A percentile compares a stretch with the other conserved stretches of the same genome.
These are phyloP conservation scores for Alternaria burnsii DNA, from an alignment of 2,329 filamentous ascomycete species.

Conservation along the genomic window DNA sequence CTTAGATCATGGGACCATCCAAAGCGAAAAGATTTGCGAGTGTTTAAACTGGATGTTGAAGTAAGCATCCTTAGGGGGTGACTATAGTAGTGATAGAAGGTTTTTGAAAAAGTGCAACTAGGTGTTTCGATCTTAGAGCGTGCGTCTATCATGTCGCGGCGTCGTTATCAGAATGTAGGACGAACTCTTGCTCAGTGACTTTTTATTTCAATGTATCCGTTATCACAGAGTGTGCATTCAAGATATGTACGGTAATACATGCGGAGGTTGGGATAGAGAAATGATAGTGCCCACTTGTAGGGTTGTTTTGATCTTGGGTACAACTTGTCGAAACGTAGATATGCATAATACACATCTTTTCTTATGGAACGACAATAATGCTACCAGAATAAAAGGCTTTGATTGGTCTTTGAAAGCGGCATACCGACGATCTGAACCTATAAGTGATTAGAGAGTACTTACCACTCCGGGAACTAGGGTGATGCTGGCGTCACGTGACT, in stretches of 20 bases:
- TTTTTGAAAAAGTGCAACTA: neutral
- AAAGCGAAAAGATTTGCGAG: neutral
- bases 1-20: neutral
- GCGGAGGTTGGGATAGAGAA: neutral
- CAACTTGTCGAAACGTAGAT: neutral
- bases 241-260: neutral
- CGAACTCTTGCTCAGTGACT: neutral
- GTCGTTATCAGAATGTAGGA: too few species aligned
- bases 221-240: neutral
- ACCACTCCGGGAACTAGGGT: neutral
- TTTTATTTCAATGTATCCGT: neutral
- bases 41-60: neutral
- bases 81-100: neutral
- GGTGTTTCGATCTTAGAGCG: neutral
- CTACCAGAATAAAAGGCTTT: neutral
- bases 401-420: neutral
- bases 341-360: neutral
- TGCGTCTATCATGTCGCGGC: neutral
- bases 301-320: neutral
- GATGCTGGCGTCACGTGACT: conserved; percentile 13
- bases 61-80: neutral
- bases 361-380: neutral
- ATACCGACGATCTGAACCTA: neutral
- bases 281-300: neutral
- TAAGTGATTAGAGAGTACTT: neutral